Percentiles rank a stretch among this genome's conserved stretches.
phyloP scores from a whole-genome alignment of 768 basidiomycete species.

The Tylopilus intermedius region DNA sequence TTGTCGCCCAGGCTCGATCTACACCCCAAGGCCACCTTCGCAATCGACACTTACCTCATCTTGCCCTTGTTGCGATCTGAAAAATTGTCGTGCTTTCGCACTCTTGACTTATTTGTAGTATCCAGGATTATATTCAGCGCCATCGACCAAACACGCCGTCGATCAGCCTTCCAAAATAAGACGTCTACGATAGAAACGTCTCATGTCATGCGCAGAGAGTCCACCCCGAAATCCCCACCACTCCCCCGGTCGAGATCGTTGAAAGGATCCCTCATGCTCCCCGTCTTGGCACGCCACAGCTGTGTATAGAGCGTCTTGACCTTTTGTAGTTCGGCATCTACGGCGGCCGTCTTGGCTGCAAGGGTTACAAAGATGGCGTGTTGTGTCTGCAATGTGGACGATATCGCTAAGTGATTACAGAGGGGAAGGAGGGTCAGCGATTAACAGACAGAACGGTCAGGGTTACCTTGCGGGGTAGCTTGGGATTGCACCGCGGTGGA shows the following conservation, averaged over 20 bases:
- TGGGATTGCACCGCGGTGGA: slow-evolving; percentile 61
- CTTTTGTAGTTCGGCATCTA: slow-evolving; percentile 72
- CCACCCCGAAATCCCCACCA: slow-evolving; percentile 43
- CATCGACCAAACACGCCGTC: too few relatives aligned
- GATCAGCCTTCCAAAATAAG: too few relatives aligned
- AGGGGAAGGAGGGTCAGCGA: not conserved
- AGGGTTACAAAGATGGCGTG: slow-evolving; percentile 72
- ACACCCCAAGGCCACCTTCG: too few relatives aligned
- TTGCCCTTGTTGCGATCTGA: too few relatives aligned
- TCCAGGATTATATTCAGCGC: too few relatives aligned
- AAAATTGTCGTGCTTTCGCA: too few relatives aligned
- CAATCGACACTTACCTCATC: too few relatives aligned
- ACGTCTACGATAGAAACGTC: too few relatives aligned
- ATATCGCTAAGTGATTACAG: slow-evolving; percentile 46
- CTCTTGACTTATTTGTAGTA: too few relatives aligned
- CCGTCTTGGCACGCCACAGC: slow-evolving; percentile 74
- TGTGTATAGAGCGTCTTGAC: slow-evolving; percentile 72
- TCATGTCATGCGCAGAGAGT: slow-evolving; percentile 22
- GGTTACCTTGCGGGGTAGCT: slow-evolving; percentile 68
- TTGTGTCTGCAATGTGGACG: slow-evolving; percentile 75
- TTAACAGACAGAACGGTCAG: not conserved
- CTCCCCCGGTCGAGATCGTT: slow-evolving; percentile 42
- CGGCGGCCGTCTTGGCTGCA: slow-evolving; percentile 67
- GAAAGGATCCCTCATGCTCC: slow-evolving; percentile 81
- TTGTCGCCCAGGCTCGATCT: too few relatives aligned